Evolutionary conservation across 345 rosid genomes (phyloP), one percentile per base, ranked within the genome.

Genomic region (Boechera divaricarpa): DNA sequence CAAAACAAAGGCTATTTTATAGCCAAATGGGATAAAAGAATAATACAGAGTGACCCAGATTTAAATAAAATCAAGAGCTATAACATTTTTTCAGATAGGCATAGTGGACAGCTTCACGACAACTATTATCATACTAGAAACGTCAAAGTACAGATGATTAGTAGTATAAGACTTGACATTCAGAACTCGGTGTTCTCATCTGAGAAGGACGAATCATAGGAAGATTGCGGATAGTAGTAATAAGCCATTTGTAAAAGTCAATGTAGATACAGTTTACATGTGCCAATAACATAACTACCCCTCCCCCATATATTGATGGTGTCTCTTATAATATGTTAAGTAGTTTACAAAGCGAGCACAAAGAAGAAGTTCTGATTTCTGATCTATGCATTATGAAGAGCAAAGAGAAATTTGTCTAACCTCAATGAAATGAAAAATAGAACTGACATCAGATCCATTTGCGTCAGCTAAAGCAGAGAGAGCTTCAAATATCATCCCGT

Each of bases 401-500:
- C 51, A 41, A 69, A 80, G 44, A 63, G 15, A 44, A 77, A 68
- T 5, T 16, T 45, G 13, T 44, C 73, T 60, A 24, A 89, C 97
- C 96, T 92, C 91, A 10, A 95, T 86, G 79, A 81, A 90, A 80
- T 54, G 75, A 54, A 85, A 66, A 72, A 95, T 90, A 45, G 88
- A 88, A 77, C 85, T 77, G 38, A 79, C 78, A 54, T 91, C 94
- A 28, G 84, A 83, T 64, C 97, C 97, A 77, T 82, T 82, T 18
- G 87, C 82, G 67, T 90, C 91, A 12, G 84, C 86, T 71, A 86
- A 81, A 10, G 81, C 76, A 63, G 86, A 32, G 71, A 95, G 75
- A 11, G 99, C 99, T 87, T 95, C 98, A 71, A 85, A 84, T 73
- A 95, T 92, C 89, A 89, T 53, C 44, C 83, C 84, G 74, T 87